Conservation (phyloP, 2,329 filamentous ascomycete species). For the Botryosphaeria dothidea region DNA sequence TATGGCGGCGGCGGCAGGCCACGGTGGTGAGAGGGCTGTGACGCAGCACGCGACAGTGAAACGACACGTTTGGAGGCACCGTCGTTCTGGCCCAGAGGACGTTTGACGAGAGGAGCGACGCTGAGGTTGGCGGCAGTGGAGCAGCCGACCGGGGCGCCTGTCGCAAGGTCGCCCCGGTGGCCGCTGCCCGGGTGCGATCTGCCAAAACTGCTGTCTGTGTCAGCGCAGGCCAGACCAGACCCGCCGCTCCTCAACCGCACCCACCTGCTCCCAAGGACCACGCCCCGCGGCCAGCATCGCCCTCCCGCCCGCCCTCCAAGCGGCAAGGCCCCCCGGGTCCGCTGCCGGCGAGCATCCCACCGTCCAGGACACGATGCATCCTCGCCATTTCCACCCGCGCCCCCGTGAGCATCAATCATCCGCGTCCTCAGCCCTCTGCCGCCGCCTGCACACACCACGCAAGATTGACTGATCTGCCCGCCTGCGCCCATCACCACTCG, state of each 20-base stretch:
- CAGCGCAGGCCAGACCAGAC: neutral
- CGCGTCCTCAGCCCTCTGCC: neutral
- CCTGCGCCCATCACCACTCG: neutral
- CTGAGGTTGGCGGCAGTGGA: neutral
- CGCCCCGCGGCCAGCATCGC: neutral
- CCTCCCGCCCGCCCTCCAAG: neutral
- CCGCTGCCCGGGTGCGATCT: slow-evolving; percentile 4
- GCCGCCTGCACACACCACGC: neutral
- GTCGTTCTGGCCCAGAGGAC: neutral
- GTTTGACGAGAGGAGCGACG: slow-evolving; percentile 9
- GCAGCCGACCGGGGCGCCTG: neutral
- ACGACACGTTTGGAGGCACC: slow-evolving; percentile 17
- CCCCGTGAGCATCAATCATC: neutral
- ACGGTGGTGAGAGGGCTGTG: slow-evolving; percentile 4
- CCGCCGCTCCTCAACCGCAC: neutral
- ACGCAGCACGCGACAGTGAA: neutral
- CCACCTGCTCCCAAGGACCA: neutral
- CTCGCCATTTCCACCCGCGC: neutral
- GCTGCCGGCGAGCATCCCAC: neutral
- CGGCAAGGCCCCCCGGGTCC: neutral
- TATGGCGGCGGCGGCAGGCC: neutral
- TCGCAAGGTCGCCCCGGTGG: neutral
- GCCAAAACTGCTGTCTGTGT: neutral
- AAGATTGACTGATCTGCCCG: slow-evolving; percentile 11
- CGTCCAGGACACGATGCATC: neutral